Base-by-base conservation (phyloP, 2,329 filamentous ascomycete species). In the Parascedosporium putredinis region DNA sequence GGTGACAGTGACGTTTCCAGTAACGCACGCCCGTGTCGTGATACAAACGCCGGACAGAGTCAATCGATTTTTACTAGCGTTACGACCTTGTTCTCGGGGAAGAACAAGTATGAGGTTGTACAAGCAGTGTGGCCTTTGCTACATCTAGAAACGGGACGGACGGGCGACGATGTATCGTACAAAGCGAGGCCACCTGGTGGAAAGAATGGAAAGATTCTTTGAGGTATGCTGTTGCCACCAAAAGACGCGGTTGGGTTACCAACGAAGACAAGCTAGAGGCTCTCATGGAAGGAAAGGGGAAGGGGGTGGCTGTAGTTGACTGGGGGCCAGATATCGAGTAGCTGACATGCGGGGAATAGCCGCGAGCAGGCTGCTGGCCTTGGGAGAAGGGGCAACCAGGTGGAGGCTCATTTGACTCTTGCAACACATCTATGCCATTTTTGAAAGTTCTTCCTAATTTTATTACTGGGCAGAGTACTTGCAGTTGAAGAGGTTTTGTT, bases 91-190 rank as follows among this genome's bases (percentile, higher is more conserved):
- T 78, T 79, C 55, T 65, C 67, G 0, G 74, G 74, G 3, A 74
- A 71, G 59, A 71, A 69, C 58, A 72, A 68, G 53, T 79, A 78
- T 54, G 75, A 78, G 59, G 72, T 77, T 2, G 67, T 76, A 45
- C 75, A 76, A 58, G 67, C 70, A 1, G 69, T 79, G 1, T 80
- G 76, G 76, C 76, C 75, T 3, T 79, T 77, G 76, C 76, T 2
- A 73, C 72, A 54, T 63, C 66, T 3, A 64, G 59, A 57, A 70
- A 62, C 55, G 73, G 64, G 34, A 72, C 73, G 53, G 59, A 54
- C n/a, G 69, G 59, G 10, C 67, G 71, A 45, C 61, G 60, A 48
- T 77, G 69, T 54, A 65, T 67, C 3, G 73, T 79, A n/a, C 73
- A 77, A 59, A 74, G 67, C 51, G 75, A 80, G 60, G 74, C 76